phyloP scores from a whole-genome alignment of 306 rosid species.

The Begonia masoniana region DNA sequence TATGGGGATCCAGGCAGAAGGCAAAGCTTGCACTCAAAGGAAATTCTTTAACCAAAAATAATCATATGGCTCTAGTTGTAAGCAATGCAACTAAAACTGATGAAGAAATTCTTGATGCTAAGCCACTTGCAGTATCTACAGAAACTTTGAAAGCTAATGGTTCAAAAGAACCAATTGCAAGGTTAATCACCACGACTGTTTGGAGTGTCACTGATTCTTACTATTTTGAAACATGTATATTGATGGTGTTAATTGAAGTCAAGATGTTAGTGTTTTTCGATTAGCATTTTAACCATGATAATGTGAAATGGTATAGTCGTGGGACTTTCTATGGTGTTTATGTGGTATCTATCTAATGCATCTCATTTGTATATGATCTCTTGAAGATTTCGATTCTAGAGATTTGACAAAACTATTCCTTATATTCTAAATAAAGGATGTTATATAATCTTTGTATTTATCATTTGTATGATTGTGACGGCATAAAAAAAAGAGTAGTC shows the following conservation, averaged over 20 bases:
- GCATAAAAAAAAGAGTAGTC: too few species aligned
- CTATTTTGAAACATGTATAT: conserved; percentile 4
- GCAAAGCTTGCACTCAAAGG: conserved; percentile 88
- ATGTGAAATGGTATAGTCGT: not conserved
- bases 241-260: not conserved
- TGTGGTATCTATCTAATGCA: too few species aligned
- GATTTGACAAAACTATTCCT: too few species aligned
- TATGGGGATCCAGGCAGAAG: conserved; percentile 98
- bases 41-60: conserved; percentile 31
- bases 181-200: conserved; percentile 28
- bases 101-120: conserved; percentile 41
- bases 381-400: too few species aligned
- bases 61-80: conserved; percentile 32
- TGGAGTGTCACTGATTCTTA: not conserved
- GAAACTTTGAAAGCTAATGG: conserved; percentile 30
- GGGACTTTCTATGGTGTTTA: not conserved
- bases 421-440: too few species aligned
- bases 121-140: conserved; percentile 43
- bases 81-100: conserved; percentile 23
- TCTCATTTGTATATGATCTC: too few species aligned
- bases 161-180: conserved; percentile 55
- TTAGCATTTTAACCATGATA: not conserved
- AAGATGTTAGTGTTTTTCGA: not conserved
- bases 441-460: too few species aligned
- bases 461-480: too few species aligned